Conservation (phyloP, 192 early-diverging fungal species). For the Rhizoclosmatium sp. region DNA sequence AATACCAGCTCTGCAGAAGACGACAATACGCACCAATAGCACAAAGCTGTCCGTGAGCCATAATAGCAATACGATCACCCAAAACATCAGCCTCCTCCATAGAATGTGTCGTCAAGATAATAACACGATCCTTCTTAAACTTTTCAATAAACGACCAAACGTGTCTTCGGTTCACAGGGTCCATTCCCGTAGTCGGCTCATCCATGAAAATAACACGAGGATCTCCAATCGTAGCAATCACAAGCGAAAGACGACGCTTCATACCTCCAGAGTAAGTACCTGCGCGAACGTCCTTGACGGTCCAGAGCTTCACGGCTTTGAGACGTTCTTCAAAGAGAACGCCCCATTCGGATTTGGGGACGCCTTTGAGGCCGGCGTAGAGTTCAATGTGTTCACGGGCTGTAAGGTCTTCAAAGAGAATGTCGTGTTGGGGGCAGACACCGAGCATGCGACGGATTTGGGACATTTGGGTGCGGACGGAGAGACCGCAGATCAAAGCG, state of each 20-base stretch:
- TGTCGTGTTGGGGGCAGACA: slow-evolving; percentile 81
- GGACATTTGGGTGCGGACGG: slow-evolving; percentile 65
- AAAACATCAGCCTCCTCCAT: slow-evolving; percentile 68
- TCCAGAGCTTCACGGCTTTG: slow-evolving; percentile 71
- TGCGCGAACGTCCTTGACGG: slow-evolving; percentile 67
- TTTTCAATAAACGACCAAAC: slow-evolving; percentile 82
- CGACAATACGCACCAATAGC: slow-evolving; percentile 50
- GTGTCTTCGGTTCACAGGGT: slow-evolving; percentile 79
- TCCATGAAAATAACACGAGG: slow-evolving; percentile 74
- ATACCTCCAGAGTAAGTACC: slow-evolving; percentile 77
- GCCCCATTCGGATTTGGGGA: slow-evolving; percentile 54
- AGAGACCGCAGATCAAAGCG: slow-evolving; percentile 70
- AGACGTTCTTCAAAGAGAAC: slow-evolving; percentile 70
- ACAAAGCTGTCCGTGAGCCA: slow-evolving; percentile 74
- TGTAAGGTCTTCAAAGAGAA: slow-evolving; percentile 78
- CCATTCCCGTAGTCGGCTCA: slow-evolving; percentile 79
- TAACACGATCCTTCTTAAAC: slow-evolving; percentile 76
- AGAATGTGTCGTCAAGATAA: slow-evolving; percentile 69
- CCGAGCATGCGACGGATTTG: slow-evolving; percentile 77
- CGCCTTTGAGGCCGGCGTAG: slow-evolving; percentile 80
- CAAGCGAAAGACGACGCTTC: slow-evolving; percentile 75
- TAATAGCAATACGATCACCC: slow-evolving; percentile 75
- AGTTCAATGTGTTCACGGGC: slow-evolving; percentile 76
- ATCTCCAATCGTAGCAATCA: slow-evolving; percentile 78
- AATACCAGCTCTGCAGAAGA: background rate